These are phyloP conservation scores for Cercospora citrullina DNA, from an alignment of 2,329 filamentous ascomycete genomes.

Conservation along the genomic window DNA sequence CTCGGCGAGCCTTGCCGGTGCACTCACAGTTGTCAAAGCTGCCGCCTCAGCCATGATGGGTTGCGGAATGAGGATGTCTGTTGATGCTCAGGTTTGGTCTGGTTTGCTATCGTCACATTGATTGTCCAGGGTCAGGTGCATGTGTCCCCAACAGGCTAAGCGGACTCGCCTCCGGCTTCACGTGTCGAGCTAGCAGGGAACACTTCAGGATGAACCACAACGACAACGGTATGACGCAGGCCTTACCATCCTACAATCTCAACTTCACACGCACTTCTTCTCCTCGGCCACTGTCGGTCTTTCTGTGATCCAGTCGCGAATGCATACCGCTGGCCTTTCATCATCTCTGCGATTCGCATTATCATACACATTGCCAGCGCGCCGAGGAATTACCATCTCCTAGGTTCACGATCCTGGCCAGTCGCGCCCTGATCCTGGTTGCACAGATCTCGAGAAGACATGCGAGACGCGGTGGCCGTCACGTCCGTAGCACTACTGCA, in stretches of 20 bases:
- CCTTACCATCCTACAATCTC: background rate
- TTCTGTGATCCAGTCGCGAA: background rate
- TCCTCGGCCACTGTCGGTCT: background rate
- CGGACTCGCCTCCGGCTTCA: background rate
- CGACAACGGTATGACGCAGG: constrained; percentile 4
- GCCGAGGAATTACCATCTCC: background rate
- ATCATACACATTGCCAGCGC: background rate
- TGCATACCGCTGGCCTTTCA: background rate
- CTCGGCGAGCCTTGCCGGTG: background rate
- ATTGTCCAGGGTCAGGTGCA: background rate
- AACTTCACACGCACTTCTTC: background rate
- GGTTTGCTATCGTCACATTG: background rate
- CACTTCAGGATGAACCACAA: background rate
- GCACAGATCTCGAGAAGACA: constrained; percentile 6
- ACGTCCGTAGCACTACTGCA: background rate
- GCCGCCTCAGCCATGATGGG: constrained; percentile 32
- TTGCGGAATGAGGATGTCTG: background rate
- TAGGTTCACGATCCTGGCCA: background rate
- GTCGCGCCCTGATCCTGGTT: background rate
- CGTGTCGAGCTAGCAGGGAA: constrained; percentile 1
- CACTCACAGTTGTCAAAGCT: constrained; percentile 22
- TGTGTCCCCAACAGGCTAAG: background rate
- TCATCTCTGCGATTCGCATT: background rate
- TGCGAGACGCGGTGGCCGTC: background rate
- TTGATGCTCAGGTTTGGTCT: background rate